phyloP scores from a whole-genome alignment of 371 early-diverging fungal species.

The Nematocida sp. region DNA sequence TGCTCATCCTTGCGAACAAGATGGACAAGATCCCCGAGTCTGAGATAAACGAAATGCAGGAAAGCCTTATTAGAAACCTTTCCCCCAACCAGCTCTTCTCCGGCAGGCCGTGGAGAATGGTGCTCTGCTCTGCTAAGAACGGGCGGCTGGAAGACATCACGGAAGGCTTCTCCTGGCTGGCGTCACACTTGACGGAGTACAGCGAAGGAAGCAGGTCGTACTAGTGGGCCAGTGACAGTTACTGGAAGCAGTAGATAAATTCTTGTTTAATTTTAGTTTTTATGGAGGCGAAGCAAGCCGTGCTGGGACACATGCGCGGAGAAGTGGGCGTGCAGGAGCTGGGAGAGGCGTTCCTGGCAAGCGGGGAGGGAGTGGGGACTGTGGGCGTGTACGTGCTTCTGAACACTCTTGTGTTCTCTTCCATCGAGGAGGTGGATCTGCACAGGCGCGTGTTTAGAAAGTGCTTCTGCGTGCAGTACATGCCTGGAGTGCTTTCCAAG shows the following conservation, averaged over 20 bases:
- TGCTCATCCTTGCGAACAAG: slow-evolving; percentile 58
- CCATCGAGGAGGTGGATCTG: neutral
- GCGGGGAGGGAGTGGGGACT: neutral
- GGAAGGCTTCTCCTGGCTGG: slow-evolving; percentile 42
- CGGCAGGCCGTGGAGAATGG: slow-evolving; percentile 29
- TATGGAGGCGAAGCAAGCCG: neutral
- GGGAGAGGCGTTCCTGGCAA: neutral
- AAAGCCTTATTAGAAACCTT: slow-evolving; percentile 20
- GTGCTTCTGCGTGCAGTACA: slow-evolving; percentile 8
- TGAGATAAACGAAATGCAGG: slow-evolving; percentile 29
- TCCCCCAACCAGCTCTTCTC: slow-evolving; percentile 21
- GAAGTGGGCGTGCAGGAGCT: neutral
- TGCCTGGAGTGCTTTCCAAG: slow-evolving; percentile 35
- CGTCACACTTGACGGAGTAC: slow-evolving; percentile 12
- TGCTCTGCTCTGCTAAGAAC: slow-evolving; percentile 11
- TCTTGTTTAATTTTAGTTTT: neutral
- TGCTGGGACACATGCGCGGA: slow-evolving; percentile 9
- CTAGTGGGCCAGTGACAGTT: neutral
- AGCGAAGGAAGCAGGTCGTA: neutral
- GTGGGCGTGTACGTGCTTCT: slow-evolving; percentile 20
- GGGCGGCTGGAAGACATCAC: slow-evolving; percentile 13
- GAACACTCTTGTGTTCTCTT: neutral
- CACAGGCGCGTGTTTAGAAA: slow-evolving; percentile 11
- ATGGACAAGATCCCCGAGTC: slow-evolving; percentile 50
- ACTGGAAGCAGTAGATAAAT: neutral